Conservation (phyloP, 1,284 basidiomycete genomes). For the Heliocybe sulcata region DNA sequence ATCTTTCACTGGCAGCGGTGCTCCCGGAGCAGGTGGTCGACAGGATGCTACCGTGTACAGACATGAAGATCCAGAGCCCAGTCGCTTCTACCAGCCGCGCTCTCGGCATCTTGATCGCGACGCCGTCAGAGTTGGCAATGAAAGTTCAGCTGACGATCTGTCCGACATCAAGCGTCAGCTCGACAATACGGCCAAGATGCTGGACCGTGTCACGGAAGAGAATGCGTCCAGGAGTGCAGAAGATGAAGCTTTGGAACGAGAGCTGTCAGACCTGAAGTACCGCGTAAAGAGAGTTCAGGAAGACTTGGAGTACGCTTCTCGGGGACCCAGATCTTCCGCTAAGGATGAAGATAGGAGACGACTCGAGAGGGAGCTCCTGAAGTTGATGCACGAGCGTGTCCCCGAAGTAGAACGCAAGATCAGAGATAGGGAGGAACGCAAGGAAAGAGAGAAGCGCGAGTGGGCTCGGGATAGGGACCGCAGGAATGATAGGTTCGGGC, state of each 20-base stretch:
- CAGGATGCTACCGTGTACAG: conserved; percentile 94
- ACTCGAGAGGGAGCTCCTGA: conserved; percentile 85
- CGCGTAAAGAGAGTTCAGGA: conserved; percentile 87
- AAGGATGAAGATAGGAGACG: conserved; percentile 86
- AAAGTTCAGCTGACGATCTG: conserved; percentile 69
- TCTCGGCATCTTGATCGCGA: conserved; percentile 86
- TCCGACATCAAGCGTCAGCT: conserved; percentile 86
- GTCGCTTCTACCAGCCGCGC: conserved; percentile 78
- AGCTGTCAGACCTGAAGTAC: conserved; percentile 85
- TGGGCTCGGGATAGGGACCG: conserved; percentile 78
- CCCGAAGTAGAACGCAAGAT: conserved; percentile 88
- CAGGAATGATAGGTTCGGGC: conserved; percentile 76
- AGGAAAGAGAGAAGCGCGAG: conserved; percentile 72
- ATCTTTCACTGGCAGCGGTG: conserved; percentile 55
- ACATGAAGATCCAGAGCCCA: conserved; percentile 62
- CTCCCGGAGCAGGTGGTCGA: conserved; percentile 49
- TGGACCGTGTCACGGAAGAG: conserved; percentile 68
- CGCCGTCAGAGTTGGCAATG: conserved; percentile 69
- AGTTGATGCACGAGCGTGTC: conserved; percentile 86
- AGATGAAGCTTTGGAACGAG: conserved; percentile 85
- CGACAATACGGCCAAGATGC: conserved; percentile 74
- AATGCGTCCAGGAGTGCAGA: conserved; percentile 60
- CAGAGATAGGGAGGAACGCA: conserved; percentile 72
- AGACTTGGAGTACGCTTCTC: conserved; percentile 87
- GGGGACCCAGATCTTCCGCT: conserved; percentile 65